phyloP scores from a whole-genome alignment of 164 flowering plant genomes.

The Chimonanthus salicifolius region DNA sequence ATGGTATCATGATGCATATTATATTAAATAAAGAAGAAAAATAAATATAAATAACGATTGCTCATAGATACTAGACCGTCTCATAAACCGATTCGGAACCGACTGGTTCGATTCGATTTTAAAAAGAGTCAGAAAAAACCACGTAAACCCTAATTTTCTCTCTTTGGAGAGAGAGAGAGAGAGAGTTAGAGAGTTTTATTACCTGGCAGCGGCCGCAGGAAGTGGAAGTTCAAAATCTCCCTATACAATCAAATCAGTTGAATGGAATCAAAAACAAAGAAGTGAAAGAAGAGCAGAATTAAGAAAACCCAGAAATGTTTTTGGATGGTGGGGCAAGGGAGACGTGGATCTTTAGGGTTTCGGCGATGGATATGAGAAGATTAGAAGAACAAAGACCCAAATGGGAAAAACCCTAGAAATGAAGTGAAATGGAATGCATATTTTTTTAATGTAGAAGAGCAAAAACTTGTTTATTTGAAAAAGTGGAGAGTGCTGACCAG shows the following conservation, averaged over 20 bases:
- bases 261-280: not conserved
- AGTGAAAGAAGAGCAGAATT: constrained; percentile 12
- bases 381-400: constrained; percentile 1
- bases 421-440: not conserved
- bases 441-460: not conserved
- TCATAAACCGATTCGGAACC: too few relatives aligned
- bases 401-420: constrained; percentile 14
- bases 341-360: not conserved
- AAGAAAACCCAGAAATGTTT: constrained; percentile 23
- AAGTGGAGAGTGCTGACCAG: not conserved
- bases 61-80: too few relatives aligned
- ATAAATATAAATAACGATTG: too few relatives aligned
- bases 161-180: too few relatives aligned
- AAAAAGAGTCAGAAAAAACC: not conserved
- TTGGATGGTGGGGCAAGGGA: constrained; percentile 8
- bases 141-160: not conserved
- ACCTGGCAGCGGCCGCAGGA: not conserved
- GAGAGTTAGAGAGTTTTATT: too few relatives aligned
- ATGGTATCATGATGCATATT: too few relatives aligned
- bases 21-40: too few relatives aligned
- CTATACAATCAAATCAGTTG: not conserved
- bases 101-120: too few relatives aligned
- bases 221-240: not conserved
- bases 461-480: too few relatives aligned
- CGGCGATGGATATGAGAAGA: not conserved